Evolutionary conservation across 768 basidiomycete genomes (phyloP).

Genomic region (Hericium coralloides): DNA sequence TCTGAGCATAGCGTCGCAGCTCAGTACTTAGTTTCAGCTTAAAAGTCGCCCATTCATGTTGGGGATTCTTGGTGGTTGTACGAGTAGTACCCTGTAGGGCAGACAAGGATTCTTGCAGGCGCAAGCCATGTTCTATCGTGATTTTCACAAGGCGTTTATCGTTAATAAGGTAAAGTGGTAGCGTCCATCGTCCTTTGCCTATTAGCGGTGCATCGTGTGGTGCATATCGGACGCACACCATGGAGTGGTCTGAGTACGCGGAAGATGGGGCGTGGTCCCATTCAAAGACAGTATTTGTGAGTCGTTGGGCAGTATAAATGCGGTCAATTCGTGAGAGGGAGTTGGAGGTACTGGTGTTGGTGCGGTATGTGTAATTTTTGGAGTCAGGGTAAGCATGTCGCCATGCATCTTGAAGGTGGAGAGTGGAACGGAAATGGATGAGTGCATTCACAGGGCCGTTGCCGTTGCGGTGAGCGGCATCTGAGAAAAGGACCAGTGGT

Average conservation of each 20-base stretch:
- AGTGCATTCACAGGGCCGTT: too few relatives aligned
- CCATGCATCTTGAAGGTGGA: not conserved
- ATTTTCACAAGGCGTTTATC: too few relatives aligned
- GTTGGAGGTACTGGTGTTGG: not conserved
- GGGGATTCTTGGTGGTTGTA: not conserved
- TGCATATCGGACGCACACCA: not conserved
- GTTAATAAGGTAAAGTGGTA: not conserved
- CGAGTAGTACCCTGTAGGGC: not conserved
- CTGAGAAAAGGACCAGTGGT: too few relatives aligned
- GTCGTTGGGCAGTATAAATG: not conserved
- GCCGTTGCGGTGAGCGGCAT: too few relatives aligned
- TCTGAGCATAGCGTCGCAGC: not conserved
- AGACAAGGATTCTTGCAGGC: too few relatives aligned
- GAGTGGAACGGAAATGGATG: not conserved
- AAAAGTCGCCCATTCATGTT: not conserved
- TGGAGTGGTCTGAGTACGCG: not conserved
- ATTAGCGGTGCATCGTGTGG: not conserved
- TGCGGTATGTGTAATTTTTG: not conserved
- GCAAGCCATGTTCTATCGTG: too few relatives aligned
- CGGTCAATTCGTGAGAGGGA: not conserved
- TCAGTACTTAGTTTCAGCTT: not conserved
- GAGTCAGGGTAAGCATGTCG: not conserved
- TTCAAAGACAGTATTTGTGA: not conserved
- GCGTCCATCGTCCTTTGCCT: conserved; percentile 1
- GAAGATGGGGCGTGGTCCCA: not conserved